Conservation (phyloP, 2,329 filamentous ascomycete genomes). For the Fusarium bulbicola region DNA sequence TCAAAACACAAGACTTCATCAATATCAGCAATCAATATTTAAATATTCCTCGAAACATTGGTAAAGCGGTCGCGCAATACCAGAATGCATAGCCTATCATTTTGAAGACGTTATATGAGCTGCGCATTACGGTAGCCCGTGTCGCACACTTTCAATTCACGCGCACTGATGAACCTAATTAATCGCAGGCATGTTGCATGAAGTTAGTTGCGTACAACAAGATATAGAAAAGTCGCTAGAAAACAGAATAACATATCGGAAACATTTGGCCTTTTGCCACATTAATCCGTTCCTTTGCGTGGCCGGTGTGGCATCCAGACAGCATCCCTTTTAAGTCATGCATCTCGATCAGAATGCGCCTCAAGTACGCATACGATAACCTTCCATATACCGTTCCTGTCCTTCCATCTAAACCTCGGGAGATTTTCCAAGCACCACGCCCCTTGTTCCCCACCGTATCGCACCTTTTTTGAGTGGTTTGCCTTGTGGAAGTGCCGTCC, state of each 20-base stretch:
- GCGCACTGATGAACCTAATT: neutral
- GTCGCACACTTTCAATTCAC: neutral
- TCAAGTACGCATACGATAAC: conserved; percentile 23
- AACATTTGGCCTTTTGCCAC: conserved; percentile 26
- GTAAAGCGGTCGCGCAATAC: conserved; percentile 14
- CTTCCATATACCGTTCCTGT: conserved; percentile 29
- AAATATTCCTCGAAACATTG: neutral
- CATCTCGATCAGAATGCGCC: conserved; percentile 9
- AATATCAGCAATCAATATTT: neutral
- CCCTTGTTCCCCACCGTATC: conserved; percentile 10
- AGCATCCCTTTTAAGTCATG: conserved; percentile 12
- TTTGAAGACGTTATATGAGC: neutral
- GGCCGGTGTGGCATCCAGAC: conserved; percentile 35
- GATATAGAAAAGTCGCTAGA: conserved; percentile 39
- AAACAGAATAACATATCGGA: conserved; percentile 31
- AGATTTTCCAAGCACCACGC: conserved; percentile 42
- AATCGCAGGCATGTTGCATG: conserved; percentile 17
- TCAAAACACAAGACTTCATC: neutral
- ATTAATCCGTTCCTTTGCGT: conserved; percentile 22
- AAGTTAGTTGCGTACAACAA: conserved; percentile 36
- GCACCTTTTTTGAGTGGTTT: conserved; percentile 10
- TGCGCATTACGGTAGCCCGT: conserved; percentile 11
- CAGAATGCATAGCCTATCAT: neutral
- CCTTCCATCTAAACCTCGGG: conserved; percentile 40
- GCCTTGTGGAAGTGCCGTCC: neutral